Evolutionary conservation across 2,329 filamentous ascomycete genomes (phyloP).

Genomic region (Myriosclerotinia curreyana): DNA sequence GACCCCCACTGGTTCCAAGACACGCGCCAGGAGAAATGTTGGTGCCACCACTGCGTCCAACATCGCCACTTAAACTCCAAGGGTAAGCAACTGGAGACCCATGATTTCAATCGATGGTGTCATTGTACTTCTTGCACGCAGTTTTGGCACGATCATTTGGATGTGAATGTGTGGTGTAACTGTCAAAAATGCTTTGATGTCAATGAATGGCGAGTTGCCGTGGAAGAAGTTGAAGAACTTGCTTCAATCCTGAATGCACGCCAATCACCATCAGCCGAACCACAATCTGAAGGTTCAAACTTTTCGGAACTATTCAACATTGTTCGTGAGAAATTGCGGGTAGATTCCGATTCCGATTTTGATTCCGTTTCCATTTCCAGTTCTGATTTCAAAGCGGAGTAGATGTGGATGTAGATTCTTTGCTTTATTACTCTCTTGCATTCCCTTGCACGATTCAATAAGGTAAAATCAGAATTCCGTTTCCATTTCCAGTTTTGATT

Average conservation of each 20-base stretch:
- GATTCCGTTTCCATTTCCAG: too few species aligned
- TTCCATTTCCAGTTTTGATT: too few species aligned
- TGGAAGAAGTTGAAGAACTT: not conserved
- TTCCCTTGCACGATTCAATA: not conserved
- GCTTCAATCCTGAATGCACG: not conserved
- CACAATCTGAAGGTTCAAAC: too few species aligned
- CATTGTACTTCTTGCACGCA: not conserved
- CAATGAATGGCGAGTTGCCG: too few species aligned
- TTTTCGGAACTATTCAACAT: not conserved
- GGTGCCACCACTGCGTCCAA: not conserved
- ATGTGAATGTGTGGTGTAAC: not conserved
- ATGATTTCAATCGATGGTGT: not conserved
- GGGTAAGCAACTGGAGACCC: not conserved
- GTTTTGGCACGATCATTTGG: not conserved
- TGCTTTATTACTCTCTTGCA: too few species aligned
- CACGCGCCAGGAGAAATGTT: not conserved
- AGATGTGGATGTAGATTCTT: too few species aligned
- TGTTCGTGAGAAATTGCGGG: not conserved
- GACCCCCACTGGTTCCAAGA: conserved; percentile 5
- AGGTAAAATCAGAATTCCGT: not conserved
- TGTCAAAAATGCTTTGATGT: too few species aligned
- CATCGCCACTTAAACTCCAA: not conserved
- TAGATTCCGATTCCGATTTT: not conserved
- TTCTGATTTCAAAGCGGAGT: too few species aligned
- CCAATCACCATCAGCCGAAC: not conserved